Percentiles rank a stretch among this genome's conserved stretches.
These are phyloP conservation scores for Fusarium kyushuense DNA, from an alignment of 2,329 filamentous ascomycete genomes.

Conservation along the genomic window DNA sequence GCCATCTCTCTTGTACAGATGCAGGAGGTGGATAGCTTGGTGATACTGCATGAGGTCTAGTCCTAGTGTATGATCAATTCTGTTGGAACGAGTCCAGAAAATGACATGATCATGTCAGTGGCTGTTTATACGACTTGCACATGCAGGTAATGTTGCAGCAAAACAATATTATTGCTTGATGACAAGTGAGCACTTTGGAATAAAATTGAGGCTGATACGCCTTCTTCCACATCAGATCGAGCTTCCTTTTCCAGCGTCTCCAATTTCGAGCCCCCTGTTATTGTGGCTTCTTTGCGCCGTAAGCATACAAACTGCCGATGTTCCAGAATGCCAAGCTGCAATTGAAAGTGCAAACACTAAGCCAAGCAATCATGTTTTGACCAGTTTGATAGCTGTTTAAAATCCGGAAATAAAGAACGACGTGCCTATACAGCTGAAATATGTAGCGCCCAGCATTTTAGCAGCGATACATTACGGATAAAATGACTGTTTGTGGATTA, in stretches of 20 bases:
- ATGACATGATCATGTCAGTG: neutral
- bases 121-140: neutral
- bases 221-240: neutral
- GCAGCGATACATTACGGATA: neutral
- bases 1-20: constrained; percentile 8
- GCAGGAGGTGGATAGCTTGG: neutral
- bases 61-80: neutral
- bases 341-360: neutral
- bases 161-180: neutral
- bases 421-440: neutral
- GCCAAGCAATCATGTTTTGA: neutral
- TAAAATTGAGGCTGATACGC: neutral
- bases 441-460: neutral
- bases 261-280: neutral
- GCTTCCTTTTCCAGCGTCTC: neutral
- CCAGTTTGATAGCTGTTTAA: neutral
- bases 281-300: neutral
- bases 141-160: neutral
- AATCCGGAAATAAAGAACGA: neutral
- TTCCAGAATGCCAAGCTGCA: neutral
- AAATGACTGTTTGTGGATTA: neutral
- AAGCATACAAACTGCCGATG: neutral
- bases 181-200: neutral
- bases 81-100: too few relatives aligned
- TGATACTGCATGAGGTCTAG: neutral